These are phyloP conservation scores for Murraya koenigii DNA, from an alignment of 345 rosid species.

Conservation along the genomic window DNA sequence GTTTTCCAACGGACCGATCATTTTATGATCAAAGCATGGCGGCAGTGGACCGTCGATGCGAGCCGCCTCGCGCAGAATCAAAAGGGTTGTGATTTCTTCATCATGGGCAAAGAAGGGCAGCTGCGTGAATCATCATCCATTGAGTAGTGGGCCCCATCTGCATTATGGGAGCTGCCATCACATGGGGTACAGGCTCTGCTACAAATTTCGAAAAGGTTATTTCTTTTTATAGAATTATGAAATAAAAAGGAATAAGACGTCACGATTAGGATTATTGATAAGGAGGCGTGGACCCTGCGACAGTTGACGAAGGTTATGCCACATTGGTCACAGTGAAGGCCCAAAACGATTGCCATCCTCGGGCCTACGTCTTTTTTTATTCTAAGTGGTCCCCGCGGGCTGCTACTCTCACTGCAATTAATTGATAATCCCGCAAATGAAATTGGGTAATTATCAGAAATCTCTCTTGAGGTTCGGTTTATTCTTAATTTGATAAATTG, in stretches of 20 bases:
- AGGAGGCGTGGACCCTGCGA: background rate
- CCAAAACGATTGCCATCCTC: background rate
- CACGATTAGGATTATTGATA: background rate
- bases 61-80: background rate
- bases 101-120: background rate
- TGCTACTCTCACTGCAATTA: no score
- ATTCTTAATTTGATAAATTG: no score
- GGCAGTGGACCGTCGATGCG: background rate
- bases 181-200: constrained; percentile 2
- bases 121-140: background rate
- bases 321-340: background rate
- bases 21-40: background rate
- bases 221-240: background rate
- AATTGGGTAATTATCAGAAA: no score
- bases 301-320: background rate
- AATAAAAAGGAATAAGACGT: background rate
- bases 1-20: background rate
- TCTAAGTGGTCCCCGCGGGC: no score
- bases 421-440: no score
- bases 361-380: background rate
- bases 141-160: constrained; percentile 10
- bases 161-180: constrained; percentile 16
- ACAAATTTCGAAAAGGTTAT: background rate
- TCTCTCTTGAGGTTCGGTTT: no score
- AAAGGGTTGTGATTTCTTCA: background rate